A percentile compares a stretch with the other conserved stretches of the same genome.
phyloP scores from a whole-genome alignment of 2,329 filamentous ascomycete species.

The Lomentospora prolificans region DNA sequence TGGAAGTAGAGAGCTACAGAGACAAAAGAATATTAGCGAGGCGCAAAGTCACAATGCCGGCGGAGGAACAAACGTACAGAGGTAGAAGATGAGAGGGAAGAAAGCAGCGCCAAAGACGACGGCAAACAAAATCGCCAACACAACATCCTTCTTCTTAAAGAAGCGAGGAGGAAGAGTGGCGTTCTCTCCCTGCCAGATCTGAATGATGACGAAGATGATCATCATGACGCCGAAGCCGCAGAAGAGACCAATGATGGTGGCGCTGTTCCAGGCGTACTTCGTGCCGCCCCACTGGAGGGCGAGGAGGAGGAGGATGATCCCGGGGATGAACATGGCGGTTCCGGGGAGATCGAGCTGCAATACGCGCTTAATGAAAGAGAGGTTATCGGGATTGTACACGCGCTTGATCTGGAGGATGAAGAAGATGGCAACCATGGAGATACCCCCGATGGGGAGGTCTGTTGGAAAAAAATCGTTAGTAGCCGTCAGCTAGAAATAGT shows the following conservation, averaged over 20 bases:
- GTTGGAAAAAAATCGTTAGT: constrained; percentile 11
- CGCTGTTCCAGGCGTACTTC: constrained; percentile 38
- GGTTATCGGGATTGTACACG: constrained; percentile 20
- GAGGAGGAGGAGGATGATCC: constrained; percentile 42
- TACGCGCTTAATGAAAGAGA: constrained; percentile 27
- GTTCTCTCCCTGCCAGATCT: constrained; percentile 30
- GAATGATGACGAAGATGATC: constrained; percentile 35
- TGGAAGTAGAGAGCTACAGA: constrained; percentile 40
- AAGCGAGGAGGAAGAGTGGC: constrained; percentile 38
- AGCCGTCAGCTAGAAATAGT: neutral
- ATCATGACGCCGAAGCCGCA: constrained; percentile 36
- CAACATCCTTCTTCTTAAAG: constrained; percentile 31
- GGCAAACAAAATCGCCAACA: constrained; percentile 31
- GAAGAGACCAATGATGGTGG: constrained; percentile 40
- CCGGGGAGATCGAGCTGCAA: constrained; percentile 39
- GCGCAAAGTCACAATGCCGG: no score
- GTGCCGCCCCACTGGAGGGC: constrained; percentile 48
- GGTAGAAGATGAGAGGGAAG: constrained; percentile 43
- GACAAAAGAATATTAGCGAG: neutral
- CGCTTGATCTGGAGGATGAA: constrained; percentile 30
- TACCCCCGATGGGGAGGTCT: constrained; percentile 35
- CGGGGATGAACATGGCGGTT: constrained; percentile 38
- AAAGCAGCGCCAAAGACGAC: constrained; percentile 41
- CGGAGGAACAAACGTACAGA: constrained; percentile 36
- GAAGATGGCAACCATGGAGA: constrained; percentile 37